Evolutionary conservation across 2,329 filamentous ascomycete genomes (phyloP).

Genomic region (Microsporum audouinii): DNA sequence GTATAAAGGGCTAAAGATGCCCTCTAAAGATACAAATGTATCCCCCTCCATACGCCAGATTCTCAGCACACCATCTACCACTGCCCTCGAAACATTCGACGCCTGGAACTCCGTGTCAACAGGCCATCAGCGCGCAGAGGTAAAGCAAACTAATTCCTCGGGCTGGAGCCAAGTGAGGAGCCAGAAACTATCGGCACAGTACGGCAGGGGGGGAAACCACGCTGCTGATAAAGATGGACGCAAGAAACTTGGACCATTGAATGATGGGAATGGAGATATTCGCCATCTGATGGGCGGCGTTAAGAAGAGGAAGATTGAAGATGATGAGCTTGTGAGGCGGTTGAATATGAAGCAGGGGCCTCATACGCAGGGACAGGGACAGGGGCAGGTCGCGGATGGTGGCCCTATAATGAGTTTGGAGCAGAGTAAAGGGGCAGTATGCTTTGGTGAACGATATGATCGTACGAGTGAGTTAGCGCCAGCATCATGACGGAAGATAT

Average conservation of each 20-base stretch:
- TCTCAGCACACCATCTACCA: slow-evolving; percentile 14
- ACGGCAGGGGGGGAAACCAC: slow-evolving; percentile 9
- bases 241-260: neutral
- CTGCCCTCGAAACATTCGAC: slow-evolving; percentile 18
- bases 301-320: slow-evolving; percentile 30
- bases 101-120: slow-evolving; percentile 16
- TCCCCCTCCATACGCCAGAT: slow-evolving; percentile 16
- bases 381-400: neutral
- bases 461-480: neutral
- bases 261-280: slow-evolving; percentile 19
- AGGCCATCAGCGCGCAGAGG: slow-evolving; percentile 17
- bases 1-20: slow-evolving; percentile 3
- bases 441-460: neutral
- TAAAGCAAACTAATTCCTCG: slow-evolving; percentile 11
- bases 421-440: neutral
- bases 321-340: neutral
- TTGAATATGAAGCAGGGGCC: neutral
- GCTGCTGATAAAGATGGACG: neutral
- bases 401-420: neutral
- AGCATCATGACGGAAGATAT: neutral
- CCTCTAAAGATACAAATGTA: slow-evolving; percentile 16
- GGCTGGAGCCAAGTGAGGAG: slow-evolving; percentile 16
- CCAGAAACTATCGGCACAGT: slow-evolving; percentile 12
- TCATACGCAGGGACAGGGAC: neutral
- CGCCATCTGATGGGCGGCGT: slow-evolving; percentile 38